Base-by-base conservation (phyloP, 73 alveolate genomes). In the Paramecium tetraurelia region DNA sequence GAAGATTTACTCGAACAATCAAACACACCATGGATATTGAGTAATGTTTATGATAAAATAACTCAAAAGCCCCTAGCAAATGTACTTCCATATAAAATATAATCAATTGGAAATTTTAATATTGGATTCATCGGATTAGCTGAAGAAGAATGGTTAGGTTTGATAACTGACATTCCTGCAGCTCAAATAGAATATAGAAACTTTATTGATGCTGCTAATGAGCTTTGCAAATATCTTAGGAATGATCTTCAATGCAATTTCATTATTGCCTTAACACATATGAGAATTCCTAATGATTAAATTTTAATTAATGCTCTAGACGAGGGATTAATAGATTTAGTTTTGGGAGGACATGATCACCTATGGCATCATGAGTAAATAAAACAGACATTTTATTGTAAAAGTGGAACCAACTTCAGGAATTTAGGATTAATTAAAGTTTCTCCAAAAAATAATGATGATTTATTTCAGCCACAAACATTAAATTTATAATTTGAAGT, bases 311-410 rank as follows among this genome's bases (percentile, higher is more conserved):
- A 90, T n/a, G 38, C 86, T 33, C 93, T 93, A 4, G 86, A 68
- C 5, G 93, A 72, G 43, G 90, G 90, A 22, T 46, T 80, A 16
- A 36, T 95, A 0, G 98, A 96, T 80, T 20, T 96, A 44, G 92
- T 96, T 10, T 87, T 96, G 36, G 98, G 98, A 22, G 98, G 97
- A 11, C 98, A 96, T 46, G 98, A 96, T 86, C 97, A 95, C 33
- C 11, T 44, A 41, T 80, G 90, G 90, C 57, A 31, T 27, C 31
- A 46, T 3, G 75, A 48, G 22, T 16, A 80, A 46, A 41, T 80
- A 11, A 6, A 48, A 44, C 7, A 80, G 14, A 80, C 90, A 41
- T 46, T 80, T 43, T 80, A 41, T 40, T 59, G 75, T 24, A 80
- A 80, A 35, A 80, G 90, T 46, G 90, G 90, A 80, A 80, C 90